Base-by-base conservation (phyloP, 169 alveolate species). In the Amoebophrya sp. region DNA sequence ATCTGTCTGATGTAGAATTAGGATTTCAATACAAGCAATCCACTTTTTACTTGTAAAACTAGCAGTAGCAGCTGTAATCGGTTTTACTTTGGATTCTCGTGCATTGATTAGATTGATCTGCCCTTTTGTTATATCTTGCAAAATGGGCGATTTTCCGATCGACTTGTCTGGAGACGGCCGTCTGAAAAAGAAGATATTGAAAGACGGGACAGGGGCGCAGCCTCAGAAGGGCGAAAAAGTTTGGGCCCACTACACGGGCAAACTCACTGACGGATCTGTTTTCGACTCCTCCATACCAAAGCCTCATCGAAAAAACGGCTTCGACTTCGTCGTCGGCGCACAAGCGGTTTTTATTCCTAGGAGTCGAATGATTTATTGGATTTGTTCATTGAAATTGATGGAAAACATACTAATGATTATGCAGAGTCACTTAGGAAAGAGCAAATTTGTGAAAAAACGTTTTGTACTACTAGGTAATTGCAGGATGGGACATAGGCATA, bases 221-320 rank as follows among this genome's bases (percentile, higher is more conserved):
- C 83, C 83, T 29, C 12, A 65, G 83, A 1, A 65, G 83, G 33
- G 26, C 38, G 83, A 65, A 36, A 65, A 65, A 18, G 83, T 65
- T 29, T 65, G 83, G 83, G 83, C 83, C 33, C 83, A 65, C 83
- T 65, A 65, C 83, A 65, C 83, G 33, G 83, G 83, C 10, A 65
- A 65, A 36, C 83, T 65, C 33, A 1, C 26, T 18, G 83, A 65
- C 33, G 83, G 83, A 10, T 6, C 83, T 6, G 83, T 65, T 1
- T 65, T 65, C 33, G 83, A 65, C 83, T 65, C 83, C 83, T 65
- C 83, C 83, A 65, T 65, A 29, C 83, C 83, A 26, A 65, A 65
- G n/a, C 83, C 83, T 6, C 83, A 65, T 18, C 83, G 83, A 10
- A 65, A 65, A 26, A 65, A 65, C 83, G 83, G 83, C 33, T 65